These are phyloP conservation scores for Pleodorina starrii DNA, from an alignment of 139 green algal species.

Conservation along the genomic window DNA sequence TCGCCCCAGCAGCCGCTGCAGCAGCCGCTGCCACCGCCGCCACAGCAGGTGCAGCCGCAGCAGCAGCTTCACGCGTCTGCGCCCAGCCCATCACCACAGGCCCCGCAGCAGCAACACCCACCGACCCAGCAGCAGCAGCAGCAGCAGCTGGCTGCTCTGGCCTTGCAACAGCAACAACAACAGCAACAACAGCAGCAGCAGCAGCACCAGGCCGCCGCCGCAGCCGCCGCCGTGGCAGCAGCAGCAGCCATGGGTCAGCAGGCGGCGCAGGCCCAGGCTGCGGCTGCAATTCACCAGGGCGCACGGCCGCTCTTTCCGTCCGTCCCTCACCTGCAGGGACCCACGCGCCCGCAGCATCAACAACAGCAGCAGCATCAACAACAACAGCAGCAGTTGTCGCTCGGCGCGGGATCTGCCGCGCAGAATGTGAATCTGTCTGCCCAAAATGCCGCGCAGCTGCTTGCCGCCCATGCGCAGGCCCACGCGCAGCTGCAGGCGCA, in stretches of 20 bases:
- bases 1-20: background rate
- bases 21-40: background rate
- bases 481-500: conserved; percentile 16
- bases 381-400: background rate
- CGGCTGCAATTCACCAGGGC: background rate
- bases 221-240: conserved; percentile 3
- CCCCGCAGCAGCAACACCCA: background rate
- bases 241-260: conserved; percentile 25
- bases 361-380: conserved; percentile 1
- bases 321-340: background rate
- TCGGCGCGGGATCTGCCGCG: background rate
- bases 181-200: background rate
- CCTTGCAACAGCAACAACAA: background rate
- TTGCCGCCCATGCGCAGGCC: conserved; percentile 22
- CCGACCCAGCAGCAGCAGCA: background rate
- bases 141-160: background rate
- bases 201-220: background rate
- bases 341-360: background rate
- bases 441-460: conserved; percentile 43
- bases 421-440: background rate
- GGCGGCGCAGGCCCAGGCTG: background rate
- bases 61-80: background rate
- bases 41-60: conserved; percentile 4
- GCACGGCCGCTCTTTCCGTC: background rate
- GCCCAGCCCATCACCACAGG: conserved; percentile 19